Evolutionary conservation across 1,284 basidiomycete genomes (phyloP).

Genomic region (Puccinia polysora): DNA sequence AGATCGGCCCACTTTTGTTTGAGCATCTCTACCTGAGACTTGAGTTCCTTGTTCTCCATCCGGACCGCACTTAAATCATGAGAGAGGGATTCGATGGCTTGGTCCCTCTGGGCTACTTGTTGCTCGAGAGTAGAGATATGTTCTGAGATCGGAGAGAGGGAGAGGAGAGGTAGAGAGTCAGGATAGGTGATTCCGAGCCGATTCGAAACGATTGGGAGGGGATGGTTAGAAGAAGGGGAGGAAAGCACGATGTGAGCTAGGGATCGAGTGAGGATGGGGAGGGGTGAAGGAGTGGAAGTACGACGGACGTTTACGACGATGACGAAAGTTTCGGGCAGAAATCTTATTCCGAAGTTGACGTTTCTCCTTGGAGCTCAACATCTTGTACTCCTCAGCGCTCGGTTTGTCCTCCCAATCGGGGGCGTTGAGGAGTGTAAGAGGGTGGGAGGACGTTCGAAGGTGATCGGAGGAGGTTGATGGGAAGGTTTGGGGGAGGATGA

Average conservation of each 20-base stretch:
- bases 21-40: constrained; percentile 52
- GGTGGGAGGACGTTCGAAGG: constrained; percentile 27
- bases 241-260: neutral
- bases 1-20: constrained; percentile 39
- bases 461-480: neutral
- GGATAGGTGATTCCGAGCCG: constrained; percentile 13
- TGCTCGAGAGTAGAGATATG: constrained; percentile 89
- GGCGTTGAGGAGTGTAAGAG: constrained; percentile 24
- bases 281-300: neutral
- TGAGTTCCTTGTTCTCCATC: constrained; percentile 75
- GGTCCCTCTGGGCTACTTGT: constrained; percentile 86
- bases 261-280: neutral
- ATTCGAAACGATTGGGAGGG: too few relatives aligned
- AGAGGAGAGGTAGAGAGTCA: constrained; percentile 2
- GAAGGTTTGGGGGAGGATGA: neutral
- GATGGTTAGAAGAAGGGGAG: too few relatives aligned
- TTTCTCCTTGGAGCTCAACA: constrained; percentile 92
- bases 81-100: constrained; percentile 79
- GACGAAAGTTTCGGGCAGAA: constrained; percentile 86
- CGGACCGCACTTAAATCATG: constrained; percentile 73
- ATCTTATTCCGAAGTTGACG: constrained; percentile 95
- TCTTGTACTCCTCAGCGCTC: constrained; percentile 87
- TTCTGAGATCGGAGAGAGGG: too few relatives aligned
- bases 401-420: constrained; percentile 54
- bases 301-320: constrained; percentile 74